Evolutionary conservation across 1,284 basidiomycete species (phyloP).

Genomic region (Sanghuangporus baumii): DNA sequence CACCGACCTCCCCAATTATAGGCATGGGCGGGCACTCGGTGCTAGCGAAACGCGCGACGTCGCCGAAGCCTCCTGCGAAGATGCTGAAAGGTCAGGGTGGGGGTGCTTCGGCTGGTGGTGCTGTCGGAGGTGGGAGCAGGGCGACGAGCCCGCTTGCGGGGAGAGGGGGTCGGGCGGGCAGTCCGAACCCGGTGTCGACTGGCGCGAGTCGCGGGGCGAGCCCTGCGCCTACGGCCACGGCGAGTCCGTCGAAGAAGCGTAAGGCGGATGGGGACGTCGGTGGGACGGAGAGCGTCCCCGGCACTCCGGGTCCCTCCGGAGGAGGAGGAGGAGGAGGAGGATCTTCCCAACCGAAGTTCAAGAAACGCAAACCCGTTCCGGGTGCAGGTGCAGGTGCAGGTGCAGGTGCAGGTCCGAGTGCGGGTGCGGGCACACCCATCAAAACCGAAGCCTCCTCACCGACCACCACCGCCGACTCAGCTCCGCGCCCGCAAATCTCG

Average conservation of each 20-base stretch:
- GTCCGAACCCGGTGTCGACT: slow-evolving; percentile 20
- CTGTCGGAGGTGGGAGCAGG: slow-evolving; percentile 29
- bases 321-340: slow-evolving; percentile 24
- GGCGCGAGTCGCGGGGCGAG: slow-evolving; percentile 26
- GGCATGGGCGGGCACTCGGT: slow-evolving; percentile 63
- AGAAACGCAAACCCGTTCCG: slow-evolving; percentile 56
- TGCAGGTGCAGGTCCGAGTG: not conserved
- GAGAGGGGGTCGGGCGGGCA: slow-evolving; percentile 22
- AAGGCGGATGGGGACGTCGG: slow-evolving; percentile 52
- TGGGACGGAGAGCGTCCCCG: slow-evolving; percentile 24
- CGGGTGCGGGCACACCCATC: not conserved
- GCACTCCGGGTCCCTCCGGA: slow-evolving; percentile 19
- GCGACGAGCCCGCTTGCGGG: slow-evolving; percentile 37
- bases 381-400: slow-evolving; percentile 25
- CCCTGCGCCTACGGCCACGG: slow-evolving; percentile 25
- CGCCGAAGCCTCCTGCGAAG: slow-evolving; percentile 60
- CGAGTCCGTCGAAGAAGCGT: slow-evolving; percentile 46
- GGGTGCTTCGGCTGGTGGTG: not conserved
- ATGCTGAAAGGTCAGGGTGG: slow-evolving; percentile 31
- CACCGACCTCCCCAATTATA: slow-evolving; percentile 35
- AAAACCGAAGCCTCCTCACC: not conserved
- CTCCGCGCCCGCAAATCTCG: slow-evolving; percentile 32
- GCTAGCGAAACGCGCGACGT: slow-evolving; percentile 79
- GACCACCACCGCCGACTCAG: slow-evolving; percentile 27
- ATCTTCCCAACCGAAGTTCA: slow-evolving; percentile 40